phyloP scores from a whole-genome alignment of 2,329 filamentous ascomycete species.

The Colletotrichum sansevieriae region DNA sequence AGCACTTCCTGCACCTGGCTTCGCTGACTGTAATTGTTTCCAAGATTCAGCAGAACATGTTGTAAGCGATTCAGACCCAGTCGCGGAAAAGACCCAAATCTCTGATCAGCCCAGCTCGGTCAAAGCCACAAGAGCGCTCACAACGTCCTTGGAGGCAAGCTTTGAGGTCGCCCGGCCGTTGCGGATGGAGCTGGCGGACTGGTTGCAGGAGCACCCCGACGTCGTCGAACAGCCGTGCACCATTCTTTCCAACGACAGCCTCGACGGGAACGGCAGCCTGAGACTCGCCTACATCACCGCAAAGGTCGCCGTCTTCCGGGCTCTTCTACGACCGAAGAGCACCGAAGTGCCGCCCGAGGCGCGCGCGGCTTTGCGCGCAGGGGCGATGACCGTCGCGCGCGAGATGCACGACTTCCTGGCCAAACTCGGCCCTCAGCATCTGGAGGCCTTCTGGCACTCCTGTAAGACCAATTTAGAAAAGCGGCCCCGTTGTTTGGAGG shows the following conservation, averaged over 20 bases:
- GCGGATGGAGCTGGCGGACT: slow-evolving; percentile 29
- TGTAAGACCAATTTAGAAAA: neutral
- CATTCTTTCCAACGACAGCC: neutral
- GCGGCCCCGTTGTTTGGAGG: accelerated
- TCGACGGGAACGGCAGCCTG: slow-evolving; percentile 27
- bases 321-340: slow-evolving; percentile 19
- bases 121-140: slow-evolving; percentile 12
- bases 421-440: slow-evolving; percentile 21
- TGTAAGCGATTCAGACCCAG: neutral
- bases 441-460: slow-evolving; percentile 35
- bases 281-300: slow-evolving; percentile 29
- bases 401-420: slow-evolving; percentile 31
- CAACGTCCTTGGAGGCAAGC: slow-evolving; percentile 21
- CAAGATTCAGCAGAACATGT: slow-evolving; percentile 32
- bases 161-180: slow-evolving; percentile 29
- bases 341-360: slow-evolving; percentile 16
- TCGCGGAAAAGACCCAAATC: neutral
- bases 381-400: slow-evolving; percentile 22
- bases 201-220: slow-evolving; percentile 19
- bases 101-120: slow-evolving; percentile 16
- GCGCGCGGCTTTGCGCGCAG: slow-evolving; percentile 20
- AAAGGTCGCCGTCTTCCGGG: slow-evolving; percentile 23
- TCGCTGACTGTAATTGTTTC: slow-evolving; percentile 26
- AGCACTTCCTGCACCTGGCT: slow-evolving; percentile 24
- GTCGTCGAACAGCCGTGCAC: slow-evolving; percentile 16